Base-by-base conservation (phyloP, 768 basidiomycete genomes). In the Boletus bicolor region DNA sequence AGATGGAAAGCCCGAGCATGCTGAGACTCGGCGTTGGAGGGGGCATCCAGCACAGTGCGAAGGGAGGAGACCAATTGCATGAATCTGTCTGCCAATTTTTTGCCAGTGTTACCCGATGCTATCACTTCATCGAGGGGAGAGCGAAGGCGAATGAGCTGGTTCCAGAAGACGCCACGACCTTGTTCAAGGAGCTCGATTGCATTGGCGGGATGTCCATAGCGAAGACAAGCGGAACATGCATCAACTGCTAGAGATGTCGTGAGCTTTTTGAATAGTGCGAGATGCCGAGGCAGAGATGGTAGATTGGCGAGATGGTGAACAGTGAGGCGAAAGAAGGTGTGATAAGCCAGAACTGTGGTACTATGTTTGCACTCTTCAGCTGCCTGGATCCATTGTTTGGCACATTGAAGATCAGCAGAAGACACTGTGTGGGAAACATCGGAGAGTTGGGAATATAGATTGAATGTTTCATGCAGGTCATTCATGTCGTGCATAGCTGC, bases 141-240 rank as follows among this genome's bases (percentile, higher is more conserved):
- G 37, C 36, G 59, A 39, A 67, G 58, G n/a, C 64, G 64, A 4
- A 49, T 19, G 11, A 67, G 15, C 44, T 63, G 56, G 1, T 54
- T 49, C 68, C 66, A 69, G 34, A 69, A 53, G 3, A 67, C 26
- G 0, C 55, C 55, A 10, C 68, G 54, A 11, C 66, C 66, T 19
- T 66, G 66, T 48, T 68, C 68, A 4, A 75, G 58, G 59, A 73
- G 71, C 51, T 75, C 70, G 7, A 74, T 53, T 41, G 65, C 67
- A 9, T 43, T 39, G 7, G 64, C 38, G 4, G 43, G 53, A 30
- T 55, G 34, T 5, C 47, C 49, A 14, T 44, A n/a, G 1, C 51
- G 58, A 24, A 68, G 63, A 38, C 60, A 61, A 15, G 56, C 52
- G 0, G 57, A 58, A 32, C 55, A 56, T 4, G 41, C 49, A 35